These are phyloP conservation scores for Rhizopus stolonifer DNA, from an alignment of 371 early-diverging fungal species.

Conservation along the genomic window DNA sequence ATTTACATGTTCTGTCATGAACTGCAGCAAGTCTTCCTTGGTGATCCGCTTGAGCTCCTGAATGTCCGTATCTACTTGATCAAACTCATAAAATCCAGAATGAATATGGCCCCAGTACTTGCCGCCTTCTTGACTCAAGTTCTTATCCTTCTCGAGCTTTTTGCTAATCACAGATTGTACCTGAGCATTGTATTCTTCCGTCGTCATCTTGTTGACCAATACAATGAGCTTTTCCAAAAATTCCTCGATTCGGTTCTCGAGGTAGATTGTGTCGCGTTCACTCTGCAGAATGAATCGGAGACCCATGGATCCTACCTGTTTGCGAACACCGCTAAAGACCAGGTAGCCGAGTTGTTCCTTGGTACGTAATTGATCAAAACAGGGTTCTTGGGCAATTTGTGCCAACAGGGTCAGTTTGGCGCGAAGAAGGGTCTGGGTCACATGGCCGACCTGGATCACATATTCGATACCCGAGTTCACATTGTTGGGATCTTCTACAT, in stretches of 20 bases:
- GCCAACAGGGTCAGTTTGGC: constrained; percentile 70
- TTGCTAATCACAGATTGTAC: constrained; percentile 68
- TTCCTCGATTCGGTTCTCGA: constrained; percentile 78
- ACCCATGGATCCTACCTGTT: constrained; percentile 63
- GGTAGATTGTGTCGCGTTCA: constrained; percentile 80
- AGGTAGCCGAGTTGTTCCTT: constrained; percentile 88
- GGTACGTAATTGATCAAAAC: constrained; percentile 90
- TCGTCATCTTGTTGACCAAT: constrained; percentile 64
- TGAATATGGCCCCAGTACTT: constrained; percentile 80
- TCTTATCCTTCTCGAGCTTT: constrained; percentile 85
- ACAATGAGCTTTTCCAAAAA: constrained; percentile 64
- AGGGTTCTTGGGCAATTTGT: constrained; percentile 84
- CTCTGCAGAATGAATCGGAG: constrained; percentile 84
- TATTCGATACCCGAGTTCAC: constrained; percentile 89
- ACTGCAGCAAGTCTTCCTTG: constrained; percentile 53
- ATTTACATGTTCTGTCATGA: constrained; percentile 58
- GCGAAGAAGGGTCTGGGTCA: constrained; percentile 55
- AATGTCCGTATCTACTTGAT: constrained; percentile 64
- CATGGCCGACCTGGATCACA: constrained; percentile 66
- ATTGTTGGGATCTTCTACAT: constrained; percentile 75
- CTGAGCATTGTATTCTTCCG: constrained; percentile 74
- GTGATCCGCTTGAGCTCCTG: constrained; percentile 52
- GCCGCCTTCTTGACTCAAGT: constrained; percentile 73
- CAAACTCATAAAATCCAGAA: constrained; percentile 85
- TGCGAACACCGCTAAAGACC: constrained; percentile 72